A percentile compares a stretch with the other conserved stretches of the same genome.
These are phyloP conservation scores for Adansonia madagascariensis DNA, from an alignment of 441 rosid species.

Conservation along the genomic window DNA sequence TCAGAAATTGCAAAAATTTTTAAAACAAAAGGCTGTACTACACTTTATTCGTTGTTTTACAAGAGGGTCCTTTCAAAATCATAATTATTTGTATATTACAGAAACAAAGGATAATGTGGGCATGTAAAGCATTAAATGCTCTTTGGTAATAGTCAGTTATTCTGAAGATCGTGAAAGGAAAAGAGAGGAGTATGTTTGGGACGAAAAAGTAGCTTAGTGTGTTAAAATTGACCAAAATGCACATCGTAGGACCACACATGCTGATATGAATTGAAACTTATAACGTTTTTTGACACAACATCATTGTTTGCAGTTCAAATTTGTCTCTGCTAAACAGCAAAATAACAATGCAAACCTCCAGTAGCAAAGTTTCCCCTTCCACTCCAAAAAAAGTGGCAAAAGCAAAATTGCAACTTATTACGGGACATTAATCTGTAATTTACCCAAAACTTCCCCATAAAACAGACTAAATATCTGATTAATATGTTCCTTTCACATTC, in stretches of 20 bases:
- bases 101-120: neutral
- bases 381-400: neutral
- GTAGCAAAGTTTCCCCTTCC: neutral
- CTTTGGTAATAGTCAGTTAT: neutral
- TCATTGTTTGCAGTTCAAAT: neutral
- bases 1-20: neutral
- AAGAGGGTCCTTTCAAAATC: neutral
- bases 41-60: neutral
- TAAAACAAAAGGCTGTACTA: neutral
- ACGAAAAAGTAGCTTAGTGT: neutral
- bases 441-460: neutral
- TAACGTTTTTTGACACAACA: neutral
- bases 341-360: neutral
- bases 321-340: neutral
- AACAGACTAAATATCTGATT: neutral
- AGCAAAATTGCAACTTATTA: neutral
- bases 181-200: neutral
- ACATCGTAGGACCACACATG: neutral
- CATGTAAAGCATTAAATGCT: neutral
- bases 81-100: neutral
- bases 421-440: neutral
- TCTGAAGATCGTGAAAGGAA: neutral
- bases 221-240: neutral
- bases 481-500: neutral
- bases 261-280: neutral